Base-by-base conservation (phyloP, 768 basidiomycete genomes). In the Thelephora ganbajun region DNA sequence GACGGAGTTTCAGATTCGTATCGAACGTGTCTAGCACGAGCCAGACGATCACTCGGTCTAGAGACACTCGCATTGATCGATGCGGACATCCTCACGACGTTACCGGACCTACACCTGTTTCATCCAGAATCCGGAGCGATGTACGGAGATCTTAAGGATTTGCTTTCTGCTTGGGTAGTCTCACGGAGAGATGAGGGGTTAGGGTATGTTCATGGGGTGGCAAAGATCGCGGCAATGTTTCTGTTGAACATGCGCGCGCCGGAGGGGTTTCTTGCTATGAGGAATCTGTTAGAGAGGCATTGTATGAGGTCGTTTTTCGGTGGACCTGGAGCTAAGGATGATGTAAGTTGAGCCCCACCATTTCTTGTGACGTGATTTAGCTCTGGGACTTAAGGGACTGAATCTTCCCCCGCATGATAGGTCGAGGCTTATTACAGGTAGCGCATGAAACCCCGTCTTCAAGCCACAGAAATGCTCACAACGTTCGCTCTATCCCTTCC, bases 341-440 rank as follows among this genome's bases (percentile, higher is more conserved):
- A 93, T 61, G 90, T 92, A 63, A 69, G 80, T 74, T 33, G 37
- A 3, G 35, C 5, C 47, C 6, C 41, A 13, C 44, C 6, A 51
- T 56, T 47, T 60, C 46, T 48, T 50, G 54, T 35, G 33, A 19
- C 7, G 16, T 35, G 19, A 44, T 2, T 9, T 35, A 14, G n/a
- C 2, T 18, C 3, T 46, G n/a, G n/a, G n/a, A n/a, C n/a, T n/a
- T n/a, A n/a, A n/a, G 35, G 26, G 26, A 9, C 26, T 30, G 9
- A 30, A 30, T 30, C 4, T 18, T 22, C 11, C 43, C 16, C 26
- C 20, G 9, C 16, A 59, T 62, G 47, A 64, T 48, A 91, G 90
- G 79, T 87, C 45, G 89, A 92, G 61, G 90, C 86, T 4, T 93
- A 93, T 63, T 91, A 88, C 65, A 77, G 90, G 87, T 89, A 56